These are phyloP conservation scores for Penicillium verrucosum DNA, from an alignment of 2,329 filamentous ascomycete species.

Conservation along the genomic window DNA sequence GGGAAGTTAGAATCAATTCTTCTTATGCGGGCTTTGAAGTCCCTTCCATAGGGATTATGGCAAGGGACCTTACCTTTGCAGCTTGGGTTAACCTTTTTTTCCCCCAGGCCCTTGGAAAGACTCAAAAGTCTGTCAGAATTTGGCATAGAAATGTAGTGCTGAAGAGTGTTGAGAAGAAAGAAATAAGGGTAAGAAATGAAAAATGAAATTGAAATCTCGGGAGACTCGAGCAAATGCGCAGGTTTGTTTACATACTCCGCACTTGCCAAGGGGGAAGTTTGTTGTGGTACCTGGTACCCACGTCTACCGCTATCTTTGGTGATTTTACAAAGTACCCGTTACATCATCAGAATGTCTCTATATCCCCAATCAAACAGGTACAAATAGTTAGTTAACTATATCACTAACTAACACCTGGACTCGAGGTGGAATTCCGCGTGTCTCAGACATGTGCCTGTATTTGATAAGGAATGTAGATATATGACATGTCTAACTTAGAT, in stretches of 20 bases:
- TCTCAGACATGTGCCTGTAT: constrained; percentile 15
- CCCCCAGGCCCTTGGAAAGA: constrained; percentile 14
- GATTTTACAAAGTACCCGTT: constrained; percentile 8
- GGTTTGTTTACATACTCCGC: constrained; percentile 27
- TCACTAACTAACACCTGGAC: background rate
- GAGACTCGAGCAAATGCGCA: constrained; percentile 1
- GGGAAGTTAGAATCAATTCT: constrained; percentile 6
- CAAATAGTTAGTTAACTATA: background rate
- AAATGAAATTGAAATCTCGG: background rate
- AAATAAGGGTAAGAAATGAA: background rate
- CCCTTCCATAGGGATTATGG: background rate
- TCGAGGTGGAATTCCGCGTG: constrained; percentile 10
- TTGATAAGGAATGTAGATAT: background rate
- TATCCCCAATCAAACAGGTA: background rate
- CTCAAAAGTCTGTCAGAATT: background rate
- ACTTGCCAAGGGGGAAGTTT: constrained; percentile 25
- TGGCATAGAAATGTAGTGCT: constrained; percentile 4
- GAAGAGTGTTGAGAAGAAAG: background rate
- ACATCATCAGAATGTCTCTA: constrained; percentile 7
- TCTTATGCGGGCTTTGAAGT: constrained; percentile 9
- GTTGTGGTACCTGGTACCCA: constrained; percentile 21
- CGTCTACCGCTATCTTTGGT: background rate
- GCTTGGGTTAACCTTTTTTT: constrained; percentile 12
- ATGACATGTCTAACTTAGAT: background rate
- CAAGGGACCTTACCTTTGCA: constrained; percentile 19